These are phyloP conservation scores for Hamamelis virginiana DNA, from an alignment of 164 flowering plant species.

Conservation along the genomic window DNA sequence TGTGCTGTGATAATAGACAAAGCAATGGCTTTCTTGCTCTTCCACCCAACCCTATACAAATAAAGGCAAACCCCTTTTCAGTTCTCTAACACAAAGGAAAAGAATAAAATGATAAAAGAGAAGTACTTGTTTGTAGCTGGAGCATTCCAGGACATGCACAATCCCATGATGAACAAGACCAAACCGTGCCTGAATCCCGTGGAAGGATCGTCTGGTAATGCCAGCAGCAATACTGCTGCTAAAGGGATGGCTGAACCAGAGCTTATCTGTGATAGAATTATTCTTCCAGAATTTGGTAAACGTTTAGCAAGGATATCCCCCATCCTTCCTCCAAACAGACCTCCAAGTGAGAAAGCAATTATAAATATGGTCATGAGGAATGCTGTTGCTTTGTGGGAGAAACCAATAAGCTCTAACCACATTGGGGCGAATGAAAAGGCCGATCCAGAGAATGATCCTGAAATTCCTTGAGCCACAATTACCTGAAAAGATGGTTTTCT, in stretches of 20 bases:
- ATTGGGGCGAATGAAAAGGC: slow-evolving; percentile 87
- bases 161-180: slow-evolving; percentile 62
- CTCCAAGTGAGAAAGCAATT: slow-evolving; percentile 71
- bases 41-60: no score
- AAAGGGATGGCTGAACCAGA: no score
- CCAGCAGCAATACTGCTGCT: slow-evolving; percentile 64
- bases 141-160: no score
- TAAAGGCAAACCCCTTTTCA: no score
- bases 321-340: slow-evolving; percentile 84
- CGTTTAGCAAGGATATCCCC: slow-evolving; percentile 71
- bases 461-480: slow-evolving; percentile 86
- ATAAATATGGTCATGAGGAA: slow-evolving; percentile 62
- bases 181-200: slow-evolving; percentile 55
- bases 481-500: slow-evolving; percentile 79
- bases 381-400: slow-evolving; percentile 75
- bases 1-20: no score
- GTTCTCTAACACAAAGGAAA: no score
- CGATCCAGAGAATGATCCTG: slow-evolving; percentile 93
- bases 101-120: no score
- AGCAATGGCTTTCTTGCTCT: no score
- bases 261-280: no score
- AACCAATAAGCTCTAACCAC: slow-evolving; percentile 93
- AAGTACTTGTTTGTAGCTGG: slow-evolving; percentile 98
- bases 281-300: slow-evolving; percentile 77
- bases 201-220: slow-evolving; percentile 69